Base-by-base conservation (phyloP, 1,139 yeast genomes). In the Candida tunisiensis region DNA sequence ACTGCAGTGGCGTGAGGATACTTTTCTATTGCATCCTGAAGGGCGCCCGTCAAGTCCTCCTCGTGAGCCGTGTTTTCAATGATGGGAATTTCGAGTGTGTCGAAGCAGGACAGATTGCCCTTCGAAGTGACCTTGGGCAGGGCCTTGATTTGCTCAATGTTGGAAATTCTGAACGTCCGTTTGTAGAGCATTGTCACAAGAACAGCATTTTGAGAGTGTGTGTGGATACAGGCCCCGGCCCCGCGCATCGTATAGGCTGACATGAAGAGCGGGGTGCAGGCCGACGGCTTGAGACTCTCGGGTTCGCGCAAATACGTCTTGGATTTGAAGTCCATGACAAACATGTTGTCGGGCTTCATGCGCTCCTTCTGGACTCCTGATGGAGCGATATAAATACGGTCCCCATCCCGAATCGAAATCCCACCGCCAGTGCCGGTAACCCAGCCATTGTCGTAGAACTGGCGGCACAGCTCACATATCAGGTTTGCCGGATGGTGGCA, bases 381-480 rank as follows among this genome's bases (percentile, higher is more conserved):
- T 3, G 96, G 96, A 0, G 95, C 93, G 25, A 85, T 64, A 47
- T 67, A 85, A 12, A 80, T 70, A 22, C 58, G 45, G 32, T 69
- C 61, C 3, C 57, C 64, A 28, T 74, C 70, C 35, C 77, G 60
- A 29, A 85, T 75, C 21, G 93, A 77, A 42, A 85, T 74, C 3
- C 95, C 95, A 15, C 96, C 96, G 3, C 94, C 95, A 1, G 96
- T 85, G 4, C 95, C 96, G 0, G 93, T 77, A 36, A 82, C 91
- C 94, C 95, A 83, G 31, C 79, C 75, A 45, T 75, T 74, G 42
- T 69, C 63, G 47, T 78, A 85, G 46, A 85, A 80, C 16, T 68
- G 55, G 28, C 69, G 60, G 48, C 95, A 83, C 21, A 85, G 60
- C 37, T 77, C 80, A 47, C 93, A 82, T 36, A 85, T 78, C 40